Base-by-base conservation (phyloP, 1,284 basidiomycete species). In the Ustilago curta region DNA sequence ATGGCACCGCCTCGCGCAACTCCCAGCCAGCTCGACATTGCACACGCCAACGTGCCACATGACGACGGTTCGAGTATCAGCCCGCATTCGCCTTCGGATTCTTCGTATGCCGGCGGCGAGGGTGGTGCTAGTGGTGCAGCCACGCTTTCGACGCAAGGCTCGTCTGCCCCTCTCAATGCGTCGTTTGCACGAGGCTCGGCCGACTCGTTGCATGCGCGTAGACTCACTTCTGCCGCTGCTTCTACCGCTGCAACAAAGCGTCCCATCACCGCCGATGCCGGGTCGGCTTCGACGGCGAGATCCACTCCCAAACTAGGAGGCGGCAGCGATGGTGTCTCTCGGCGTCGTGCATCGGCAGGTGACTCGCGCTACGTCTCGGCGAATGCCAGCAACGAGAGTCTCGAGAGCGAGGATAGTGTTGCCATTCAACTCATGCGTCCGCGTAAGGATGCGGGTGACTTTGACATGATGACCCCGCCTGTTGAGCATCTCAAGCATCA, bases 381-480 rank as follows among this genome's bases (percentile, higher is more conserved):
- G 9, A 39, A 18, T 43, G 25, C 25, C 11, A 53, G n/a, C 42
- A 56, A 51, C 35, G 68, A 71, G 2, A 55, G 21, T 27, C 64
- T 70, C 3, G 66, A 59, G 11, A 66, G 50, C 21, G 70, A 69
- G 32, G 61, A 62, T 12, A 37, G 35, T 16, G 2, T 25, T 27
- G 35, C 29, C 16, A 21, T 50, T 16, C 47, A 54, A 2, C 61
- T 48, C n/a, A 77, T 80, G 78, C 54, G 62, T 35, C 75, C 77
- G 25, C 60, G 77, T 43, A 69, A 69, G 14, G 77, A 80, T 39
- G 65, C 68, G 4, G 57, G 50, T 2, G 80, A 82, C 39, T 82
- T 82, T 31, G 58, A 71, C 37, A 80, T 82, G 79, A 67, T 70
- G n/a, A 69, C 71, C 0, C 65, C 80, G 4, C 79, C 80, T 16